Percentiles rank a stretch among this genome's conserved stretches.
Evolutionary conservation across 768 basidiomycete genomes (phyloP).

Genomic region (Auricularia sp.): DNA sequence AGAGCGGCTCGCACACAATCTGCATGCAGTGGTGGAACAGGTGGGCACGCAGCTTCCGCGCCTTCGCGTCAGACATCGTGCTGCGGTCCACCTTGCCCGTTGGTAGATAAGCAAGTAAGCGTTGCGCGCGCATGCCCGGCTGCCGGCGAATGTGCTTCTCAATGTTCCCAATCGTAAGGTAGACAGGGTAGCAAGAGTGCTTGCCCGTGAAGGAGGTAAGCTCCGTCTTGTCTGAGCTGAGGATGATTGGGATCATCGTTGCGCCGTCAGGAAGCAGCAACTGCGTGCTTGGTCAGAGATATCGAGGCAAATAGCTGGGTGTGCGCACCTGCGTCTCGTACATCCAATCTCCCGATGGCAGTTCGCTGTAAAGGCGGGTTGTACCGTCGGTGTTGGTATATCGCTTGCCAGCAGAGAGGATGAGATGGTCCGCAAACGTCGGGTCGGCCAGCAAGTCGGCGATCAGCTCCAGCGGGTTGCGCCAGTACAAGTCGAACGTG

Average conservation of each 20-base stretch:
- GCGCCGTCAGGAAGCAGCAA: slow-evolving; percentile 7
- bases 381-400: slow-evolving; percentile 1
- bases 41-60: neutral
- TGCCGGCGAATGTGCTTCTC: slow-evolving; percentile 28
- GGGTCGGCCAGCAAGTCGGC: slow-evolving; percentile 5
- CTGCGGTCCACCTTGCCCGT: slow-evolving; percentile 20
- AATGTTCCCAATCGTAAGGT: slow-evolving; percentile 34
- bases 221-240: slow-evolving; percentile 14
- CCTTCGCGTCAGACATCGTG: slow-evolving; percentile 3
- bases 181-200: slow-evolving; percentile 25
- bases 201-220: slow-evolving; percentile 13
- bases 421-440: slow-evolving; percentile 3
- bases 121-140: slow-evolving; percentile 23
- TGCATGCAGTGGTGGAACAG: slow-evolving; percentile 31
- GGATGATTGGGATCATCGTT: slow-evolving; percentile 12
- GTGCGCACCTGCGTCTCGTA: slow-evolving; percentile 7
- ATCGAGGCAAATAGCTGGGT: no score
- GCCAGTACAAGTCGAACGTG: slow-evolving; percentile 4
- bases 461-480: slow-evolving; percentile 6
- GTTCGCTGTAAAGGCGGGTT: slow-evolving; percentile 6
- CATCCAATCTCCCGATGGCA: slow-evolving; percentile 10
- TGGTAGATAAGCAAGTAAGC: slow-evolving; percentile 33
- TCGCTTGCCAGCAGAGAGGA: slow-evolving; percentile 2
- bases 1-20: slow-evolving; percentile 22
- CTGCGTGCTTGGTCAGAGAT: neutral